Evolutionary conservation across 371 early-diverging fungal genomes (phyloP), one percentile per base, ranked within the genome.

Genomic region (Apophysomyces elegans): DNA sequence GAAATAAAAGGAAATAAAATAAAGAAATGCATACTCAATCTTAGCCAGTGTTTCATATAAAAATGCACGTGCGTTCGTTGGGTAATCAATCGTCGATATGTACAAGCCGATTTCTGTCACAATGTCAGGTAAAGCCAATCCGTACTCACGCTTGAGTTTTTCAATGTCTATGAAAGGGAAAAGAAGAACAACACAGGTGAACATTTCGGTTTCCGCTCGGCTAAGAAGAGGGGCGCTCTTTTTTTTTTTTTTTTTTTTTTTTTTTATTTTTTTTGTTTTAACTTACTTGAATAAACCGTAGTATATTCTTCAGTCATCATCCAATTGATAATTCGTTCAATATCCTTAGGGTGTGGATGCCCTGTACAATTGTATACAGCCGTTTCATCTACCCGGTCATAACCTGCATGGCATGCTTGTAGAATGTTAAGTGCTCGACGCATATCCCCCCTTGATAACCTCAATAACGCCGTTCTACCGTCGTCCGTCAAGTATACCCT

Each of bases 371-470:
- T 85, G 76, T 97, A 99, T 7, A 99, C 88, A 0, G 88, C 89
- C 14, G 80, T 80, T 64, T 92, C 91, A 63, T 89, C 90, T 8
- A 96, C 89, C 0, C 67, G 62, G 43, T 90, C 88, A 66, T 88
- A 95, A 0, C 92, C 95, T 8, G 96, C 92, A 76, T 95, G 93
- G 78, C 94, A 90, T 37, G 91, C 91, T 76, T 95, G 97, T 37
- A 96, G 79, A 37, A 97, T 93, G 79, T 99, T 99, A 18, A 99
- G 83, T 6, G 95, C 93, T 41, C 94, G 88, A 72, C 99, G 90
- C 98, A 99, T 99, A 74, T 99, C 99, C 12, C 99, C 99, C 57
- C 88, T 86, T 1, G 94, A 91, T 2, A 96, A 69, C 57, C 84
- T 83, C 57, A 96, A 69, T 16, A 99, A 73, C 6, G 95, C 96